Evolutionary conservation across 495 filamentous ascomycete genomes (phyloP).

Genomic region (Trichodelitschia bisporula): DNA sequence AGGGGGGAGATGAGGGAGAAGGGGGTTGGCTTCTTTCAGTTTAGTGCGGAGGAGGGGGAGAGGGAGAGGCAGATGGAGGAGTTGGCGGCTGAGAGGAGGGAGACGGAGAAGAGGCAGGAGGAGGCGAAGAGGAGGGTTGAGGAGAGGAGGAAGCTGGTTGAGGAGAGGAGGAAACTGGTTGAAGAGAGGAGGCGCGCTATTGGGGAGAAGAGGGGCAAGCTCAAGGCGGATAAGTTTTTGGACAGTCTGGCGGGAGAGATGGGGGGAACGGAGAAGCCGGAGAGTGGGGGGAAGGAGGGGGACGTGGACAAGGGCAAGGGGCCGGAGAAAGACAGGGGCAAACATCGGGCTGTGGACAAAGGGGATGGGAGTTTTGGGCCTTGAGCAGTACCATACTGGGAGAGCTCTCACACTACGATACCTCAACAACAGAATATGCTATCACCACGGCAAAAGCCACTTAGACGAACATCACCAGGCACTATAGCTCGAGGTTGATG

Average conservation of each 20-base stretch:
- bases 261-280: background rate
- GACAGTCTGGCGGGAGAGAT: constrained; percentile 5
- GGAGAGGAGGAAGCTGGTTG: constrained; percentile 24
- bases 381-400: too few relatives aligned
- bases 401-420: too few relatives aligned
- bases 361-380: too few relatives aligned
- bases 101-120: constrained; percentile 38
- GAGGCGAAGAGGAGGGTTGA: constrained; percentile 22
- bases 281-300: background rate
- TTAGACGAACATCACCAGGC: too few relatives aligned
- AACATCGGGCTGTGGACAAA: too few relatives aligned
- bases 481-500: too few relatives aligned
- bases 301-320: too few relatives aligned
- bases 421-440: too few relatives aligned
- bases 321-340: too few relatives aligned
- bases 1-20: constrained; percentile 58
- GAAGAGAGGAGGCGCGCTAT: constrained; percentile 33
- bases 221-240: constrained; percentile 42
- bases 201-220: constrained; percentile 29
- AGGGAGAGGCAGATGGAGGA: constrained; percentile 52
- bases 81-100: constrained; percentile 34
- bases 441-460: too few relatives aligned
- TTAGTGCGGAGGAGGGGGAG: constrained; percentile 41
- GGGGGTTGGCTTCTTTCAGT: constrained; percentile 76
- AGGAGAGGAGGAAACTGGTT: constrained; percentile 22